These are phyloP conservation scores for Ogataea methanolica DNA, from an alignment of 805 yeast genomes.

Conservation along the genomic window DNA sequence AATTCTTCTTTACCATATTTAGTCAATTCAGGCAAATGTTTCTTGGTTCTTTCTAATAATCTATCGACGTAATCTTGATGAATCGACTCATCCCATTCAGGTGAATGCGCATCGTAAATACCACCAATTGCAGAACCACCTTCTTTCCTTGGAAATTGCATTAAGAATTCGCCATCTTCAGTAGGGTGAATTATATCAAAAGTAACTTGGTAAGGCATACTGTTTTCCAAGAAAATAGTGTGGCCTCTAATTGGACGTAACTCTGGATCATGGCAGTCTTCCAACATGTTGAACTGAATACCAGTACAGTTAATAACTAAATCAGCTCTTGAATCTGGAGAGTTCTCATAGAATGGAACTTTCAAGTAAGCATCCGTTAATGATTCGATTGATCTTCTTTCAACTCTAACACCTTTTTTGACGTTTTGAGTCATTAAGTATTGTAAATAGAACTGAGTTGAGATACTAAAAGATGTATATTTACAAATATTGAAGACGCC, in stretches of 20 bases:
- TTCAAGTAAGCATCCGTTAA: conserved; percentile 42
- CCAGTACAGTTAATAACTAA: conserved; percentile 60
- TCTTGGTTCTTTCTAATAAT: conserved; percentile 38
- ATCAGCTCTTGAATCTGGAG: conserved; percentile 21
- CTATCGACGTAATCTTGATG: conserved; percentile 45
- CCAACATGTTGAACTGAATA: conserved; percentile 37
- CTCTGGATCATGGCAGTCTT: conserved; percentile 45
- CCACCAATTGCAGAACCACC: conserved; percentile 69
- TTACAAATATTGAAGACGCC: conserved; percentile 34
- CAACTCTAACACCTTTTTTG: conserved; percentile 41
- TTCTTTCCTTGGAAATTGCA: conserved; percentile 62
- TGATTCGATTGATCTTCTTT: conserved; percentile 36
- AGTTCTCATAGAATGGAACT: conserved; percentile 16
- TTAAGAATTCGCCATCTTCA: conserved; percentile 44
- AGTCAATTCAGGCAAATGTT: conserved; percentile 49
- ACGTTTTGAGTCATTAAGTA: conserved; percentile 44
- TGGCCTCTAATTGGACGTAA: conserved; percentile 58
- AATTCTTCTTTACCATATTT: conserved; percentile 19
- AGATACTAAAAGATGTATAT: conserved; percentile 51
- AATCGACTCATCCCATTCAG: conserved; percentile 26
- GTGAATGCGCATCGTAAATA: conserved; percentile 22
- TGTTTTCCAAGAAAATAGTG: conserved; percentile 47
- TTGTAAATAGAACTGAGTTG: conserved; percentile 52
- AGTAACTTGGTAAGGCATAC: conserved; percentile 32
- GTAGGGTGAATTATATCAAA: conserved; percentile 28